Conservation (phyloP, 495 filamentous ascomycete genomes). For the Penicillium tannophilum region DNA sequence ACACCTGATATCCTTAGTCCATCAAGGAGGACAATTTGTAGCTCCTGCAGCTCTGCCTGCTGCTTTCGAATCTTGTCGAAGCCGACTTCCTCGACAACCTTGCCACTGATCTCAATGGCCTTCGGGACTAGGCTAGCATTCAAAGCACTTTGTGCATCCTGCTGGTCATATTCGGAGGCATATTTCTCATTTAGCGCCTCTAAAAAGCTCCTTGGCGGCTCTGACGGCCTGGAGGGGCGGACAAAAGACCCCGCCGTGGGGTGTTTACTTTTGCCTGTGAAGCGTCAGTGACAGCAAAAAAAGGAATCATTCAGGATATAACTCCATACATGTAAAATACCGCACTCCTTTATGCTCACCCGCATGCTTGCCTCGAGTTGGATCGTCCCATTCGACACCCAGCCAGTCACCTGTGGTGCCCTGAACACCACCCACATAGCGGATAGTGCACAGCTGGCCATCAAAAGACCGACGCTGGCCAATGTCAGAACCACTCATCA, state of each 20-base stretch:
- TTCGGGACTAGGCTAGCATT: constrained; percentile 31
- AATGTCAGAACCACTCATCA: constrained; percentile 20
- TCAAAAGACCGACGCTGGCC: constrained; percentile 75
- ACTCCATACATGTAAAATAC: constrained; percentile 77
- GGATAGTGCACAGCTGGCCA: constrained; percentile 75
- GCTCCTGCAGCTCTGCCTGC: constrained; percentile 73
- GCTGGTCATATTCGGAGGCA: constrained; percentile 54
- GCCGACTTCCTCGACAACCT: constrained; percentile 91
- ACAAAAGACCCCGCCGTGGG: constrained; percentile 82
- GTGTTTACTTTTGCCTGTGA: constrained; percentile 64
- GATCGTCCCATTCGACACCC: constrained; percentile 96
- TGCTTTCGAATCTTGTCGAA: constrained; percentile 89
- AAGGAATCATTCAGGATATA: neutral
- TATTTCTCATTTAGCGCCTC: constrained; percentile 85
- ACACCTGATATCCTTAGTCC: constrained; percentile 60
- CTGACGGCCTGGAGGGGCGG: constrained; percentile 69
- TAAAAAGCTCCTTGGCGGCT: constrained; percentile 70
- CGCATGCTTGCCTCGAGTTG: constrained; percentile 82
- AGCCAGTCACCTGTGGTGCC: constrained; percentile 84
- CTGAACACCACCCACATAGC: constrained; percentile 75
- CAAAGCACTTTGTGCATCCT: constrained; percentile 15
- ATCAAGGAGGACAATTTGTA: constrained; percentile 82
- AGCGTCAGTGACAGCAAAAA: neutral
- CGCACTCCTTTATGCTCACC: constrained; percentile 75
- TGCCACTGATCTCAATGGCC: constrained; percentile 73